Conservation (phyloP, 768 basidiomycete species). For the Suillus occidentalis region DNA sequence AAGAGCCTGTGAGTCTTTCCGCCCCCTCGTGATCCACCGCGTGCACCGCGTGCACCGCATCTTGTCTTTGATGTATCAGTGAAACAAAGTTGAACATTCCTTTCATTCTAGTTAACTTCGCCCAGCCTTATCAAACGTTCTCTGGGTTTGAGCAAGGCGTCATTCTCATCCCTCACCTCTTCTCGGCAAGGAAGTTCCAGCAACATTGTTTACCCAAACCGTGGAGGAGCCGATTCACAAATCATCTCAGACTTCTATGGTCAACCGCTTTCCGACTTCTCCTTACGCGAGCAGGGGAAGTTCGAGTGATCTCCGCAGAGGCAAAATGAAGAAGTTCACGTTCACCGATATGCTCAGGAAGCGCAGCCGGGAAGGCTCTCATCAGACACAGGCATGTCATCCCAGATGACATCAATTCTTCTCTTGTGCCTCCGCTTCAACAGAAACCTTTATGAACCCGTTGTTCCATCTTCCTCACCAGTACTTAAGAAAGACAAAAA, state of each 20-base stretch:
- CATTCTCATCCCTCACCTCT: constrained; percentile 38
- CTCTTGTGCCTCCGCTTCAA: constrained; percentile 7
- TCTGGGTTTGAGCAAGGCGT: constrained; percentile 31
- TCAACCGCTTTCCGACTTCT: constrained; percentile 35
- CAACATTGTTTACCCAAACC: constrained; percentile 26
- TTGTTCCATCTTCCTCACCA: constrained; percentile 16
- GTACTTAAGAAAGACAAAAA: constrained; percentile 35
- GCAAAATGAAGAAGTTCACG: constrained; percentile 2
- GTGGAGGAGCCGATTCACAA: constrained; percentile 30
- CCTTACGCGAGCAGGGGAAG: constrained; percentile 40
- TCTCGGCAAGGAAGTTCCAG: constrained; percentile 33
- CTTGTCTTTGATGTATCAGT: neutral
- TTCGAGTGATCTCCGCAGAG: constrained; percentile 45
- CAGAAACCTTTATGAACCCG: constrained; percentile 1
- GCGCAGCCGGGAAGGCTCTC: constrained; percentile 41
- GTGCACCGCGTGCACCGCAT: neutral
- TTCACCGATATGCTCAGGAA: constrained; percentile 43
- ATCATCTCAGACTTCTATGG: constrained; percentile 28
- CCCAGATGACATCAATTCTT: neutral
- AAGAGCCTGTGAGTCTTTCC: constrained; percentile 8
- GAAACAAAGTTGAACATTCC: constrained; percentile 4
- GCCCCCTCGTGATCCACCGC: constrained; percentile 3
- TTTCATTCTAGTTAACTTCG: constrained; percentile 3
- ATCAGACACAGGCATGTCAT: constrained; percentile 22
- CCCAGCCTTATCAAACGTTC: constrained; percentile 20